These are phyloP conservation scores for Saussurea involucrata DNA, from an alignment of 129 eudicot genomes.

Conservation along the genomic window DNA sequence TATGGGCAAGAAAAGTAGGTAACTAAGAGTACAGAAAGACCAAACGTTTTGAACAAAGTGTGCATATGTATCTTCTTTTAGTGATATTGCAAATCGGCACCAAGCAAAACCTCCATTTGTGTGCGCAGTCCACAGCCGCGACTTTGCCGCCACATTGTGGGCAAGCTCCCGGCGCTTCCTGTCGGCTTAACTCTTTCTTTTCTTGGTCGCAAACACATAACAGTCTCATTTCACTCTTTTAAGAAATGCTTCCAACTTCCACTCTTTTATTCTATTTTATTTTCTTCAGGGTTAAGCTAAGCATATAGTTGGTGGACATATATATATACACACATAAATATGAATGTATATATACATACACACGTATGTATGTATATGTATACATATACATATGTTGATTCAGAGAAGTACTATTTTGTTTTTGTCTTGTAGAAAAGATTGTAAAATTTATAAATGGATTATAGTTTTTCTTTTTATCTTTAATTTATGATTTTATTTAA, in stretches of 20 bases:
- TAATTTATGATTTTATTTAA: too few species aligned
- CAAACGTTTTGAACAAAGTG: constrained; percentile 29
- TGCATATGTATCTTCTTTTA: constrained; percentile 31
- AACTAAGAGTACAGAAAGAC: constrained; percentile 25
- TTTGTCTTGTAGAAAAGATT: constrained; percentile 2
- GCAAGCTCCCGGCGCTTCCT: constrained; percentile 34
- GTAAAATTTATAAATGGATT: too few species aligned
- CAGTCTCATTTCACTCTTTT: constrained; percentile 18
- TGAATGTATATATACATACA: background rate
- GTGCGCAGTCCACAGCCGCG: constrained; percentile 27
- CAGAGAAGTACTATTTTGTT: constrained; percentile 16
- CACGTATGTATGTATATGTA: background rate
- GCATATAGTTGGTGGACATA: background rate
- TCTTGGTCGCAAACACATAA: constrained; percentile 29
- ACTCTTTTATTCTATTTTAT: background rate
- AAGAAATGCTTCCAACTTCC: background rate
- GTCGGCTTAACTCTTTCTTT: constrained; percentile 28
- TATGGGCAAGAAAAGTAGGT: background rate
- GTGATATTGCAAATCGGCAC: constrained; percentile 29
- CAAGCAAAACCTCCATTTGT: constrained; percentile 34
- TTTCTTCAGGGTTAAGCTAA: constrained; percentile 5
- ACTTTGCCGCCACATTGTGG: constrained; percentile 40
- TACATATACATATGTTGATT: background rate
- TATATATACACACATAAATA: background rate
- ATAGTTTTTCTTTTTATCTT: too few species aligned